A percentile compares a stretch with the other conserved stretches of the same genome.
Conservation (phyloP, 768 basidiomycete genomes). For the Collybia sp. region DNA sequence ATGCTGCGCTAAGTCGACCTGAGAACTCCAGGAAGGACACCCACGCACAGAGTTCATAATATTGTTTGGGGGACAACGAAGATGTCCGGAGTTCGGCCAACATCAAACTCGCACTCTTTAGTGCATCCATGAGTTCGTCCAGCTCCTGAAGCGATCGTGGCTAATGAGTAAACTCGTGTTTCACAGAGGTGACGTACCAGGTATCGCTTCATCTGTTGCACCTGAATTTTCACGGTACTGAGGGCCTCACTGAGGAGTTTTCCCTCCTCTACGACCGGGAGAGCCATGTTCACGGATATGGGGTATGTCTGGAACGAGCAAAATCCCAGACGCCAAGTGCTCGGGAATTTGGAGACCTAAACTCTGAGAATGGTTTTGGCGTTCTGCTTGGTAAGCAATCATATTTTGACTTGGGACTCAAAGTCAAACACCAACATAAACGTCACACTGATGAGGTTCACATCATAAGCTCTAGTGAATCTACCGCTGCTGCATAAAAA, state of each 20-base stretch:
- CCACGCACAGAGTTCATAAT: constrained; percentile 91
- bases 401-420: too few relatives aligned
- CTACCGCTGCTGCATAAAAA: too few relatives aligned
- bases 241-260: constrained; percentile 83
- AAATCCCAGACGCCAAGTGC: neutral
- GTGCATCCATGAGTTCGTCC: constrained; percentile 97
- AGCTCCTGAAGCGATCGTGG: constrained; percentile 52
- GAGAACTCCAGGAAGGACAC: too few relatives aligned
- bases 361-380: too few relatives aligned
- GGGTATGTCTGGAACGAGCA: constrained; percentile 1
- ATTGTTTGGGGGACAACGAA: constrained; percentile 92
- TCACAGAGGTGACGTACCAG: constrained; percentile 49
- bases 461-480: too few relatives aligned
- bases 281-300: constrained; percentile 25
- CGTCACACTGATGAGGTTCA: too few relatives aligned
- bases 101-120: constrained; percentile 97
- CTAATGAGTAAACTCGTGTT: neutral
- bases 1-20: neutral
- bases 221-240: constrained; percentile 85
- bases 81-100: constrained; percentile 93
- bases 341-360: constrained; percentile 1
- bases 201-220: constrained; percentile 92
- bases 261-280: constrained; percentile 64
- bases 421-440: too few relatives aligned
- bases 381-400: too few relatives aligned